These are phyloP conservation scores for Phytophthora tubulina DNA, from an alignment of 352 stramenopile genomes.

Conservation along the genomic window DNA sequence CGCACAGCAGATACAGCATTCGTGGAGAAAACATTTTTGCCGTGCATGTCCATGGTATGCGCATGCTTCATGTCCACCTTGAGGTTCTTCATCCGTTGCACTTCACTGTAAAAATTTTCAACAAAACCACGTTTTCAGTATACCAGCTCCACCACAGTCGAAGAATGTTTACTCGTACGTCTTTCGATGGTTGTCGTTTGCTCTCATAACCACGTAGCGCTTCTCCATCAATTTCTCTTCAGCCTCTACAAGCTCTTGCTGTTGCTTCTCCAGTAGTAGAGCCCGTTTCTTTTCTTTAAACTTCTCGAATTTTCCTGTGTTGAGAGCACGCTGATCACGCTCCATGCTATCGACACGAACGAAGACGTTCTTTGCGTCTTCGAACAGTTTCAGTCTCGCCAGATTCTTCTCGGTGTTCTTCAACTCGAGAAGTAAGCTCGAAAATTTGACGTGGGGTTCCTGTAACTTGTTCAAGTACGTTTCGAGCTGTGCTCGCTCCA, in stretches of 20 bases:
- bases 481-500: slow-evolving; percentile 72
- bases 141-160: slow-evolving; percentile 3
- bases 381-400: slow-evolving; percentile 66
- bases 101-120: slow-evolving; percentile 48
- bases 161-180: slow-evolving; percentile 43
- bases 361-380: slow-evolving; percentile 82
- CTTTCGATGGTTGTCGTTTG: slow-evolving; percentile 64
- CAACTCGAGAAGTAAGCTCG: slow-evolving; percentile 72
- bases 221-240: slow-evolving; percentile 81
- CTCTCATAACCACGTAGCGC: slow-evolving; percentile 67
- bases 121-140: background rate
- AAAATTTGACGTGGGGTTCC: slow-evolving; percentile 76
- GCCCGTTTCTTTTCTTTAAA: slow-evolving; percentile 69
- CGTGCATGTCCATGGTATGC: slow-evolving; percentile 68
- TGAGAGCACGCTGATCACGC: slow-evolving; percentile 57
- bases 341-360: slow-evolving; percentile 67
- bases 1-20: slow-evolving; percentile 49
- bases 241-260: slow-evolving; percentile 62
- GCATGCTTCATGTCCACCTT: slow-evolving; percentile 69
- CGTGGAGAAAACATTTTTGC: slow-evolving; percentile 73
- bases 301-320: slow-evolving; percentile 58
- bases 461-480: slow-evolving; percentile 64
- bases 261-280: slow-evolving; percentile 63
- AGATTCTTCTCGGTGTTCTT: slow-evolving; percentile 81
- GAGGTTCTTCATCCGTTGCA: slow-evolving; percentile 78